phyloP scores from a whole-genome alignment of 257 asterid species.

The Rehmannia glutinosa region DNA sequence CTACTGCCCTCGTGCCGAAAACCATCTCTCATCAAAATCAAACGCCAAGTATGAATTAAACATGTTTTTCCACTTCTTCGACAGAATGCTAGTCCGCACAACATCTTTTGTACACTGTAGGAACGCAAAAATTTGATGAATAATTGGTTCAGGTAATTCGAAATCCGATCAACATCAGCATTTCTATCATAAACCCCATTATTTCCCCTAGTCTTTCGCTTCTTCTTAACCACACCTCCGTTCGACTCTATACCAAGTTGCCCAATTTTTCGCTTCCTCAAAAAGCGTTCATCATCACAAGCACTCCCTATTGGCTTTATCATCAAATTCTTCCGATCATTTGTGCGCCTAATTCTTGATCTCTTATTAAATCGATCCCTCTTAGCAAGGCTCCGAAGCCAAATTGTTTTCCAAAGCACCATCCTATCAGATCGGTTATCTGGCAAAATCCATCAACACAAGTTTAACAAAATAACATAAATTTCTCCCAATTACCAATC shows the following conservation, averaged over 20 bases:
- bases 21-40: constrained; percentile 46
- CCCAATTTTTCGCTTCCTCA: constrained; percentile 17
- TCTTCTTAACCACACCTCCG: constrained; percentile 6
- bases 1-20: background rate
- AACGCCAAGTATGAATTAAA: constrained; percentile 31
- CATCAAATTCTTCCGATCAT: background rate
- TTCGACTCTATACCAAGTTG: background rate
- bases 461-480: background rate
- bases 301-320: background rate
- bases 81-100: constrained; percentile 35
- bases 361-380: background rate
- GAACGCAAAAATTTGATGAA: constrained; percentile 34
- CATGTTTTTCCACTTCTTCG: constrained; percentile 36
- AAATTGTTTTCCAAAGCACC: constrained; percentile 20
- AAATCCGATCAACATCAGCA: constrained; percentile 32
- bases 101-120: constrained; percentile 34
- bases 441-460: background rate
- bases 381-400: background rate
- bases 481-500: no score
- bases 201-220: constrained; percentile 12
- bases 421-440: no score
- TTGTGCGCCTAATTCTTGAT: background rate
- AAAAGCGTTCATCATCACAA: background rate
- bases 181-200: constrained; percentile 5
- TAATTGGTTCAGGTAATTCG: constrained; percentile 41